Base-by-base conservation (phyloP, 768 basidiomycete species). In the Cystofilobasidium ferigula region DNA sequence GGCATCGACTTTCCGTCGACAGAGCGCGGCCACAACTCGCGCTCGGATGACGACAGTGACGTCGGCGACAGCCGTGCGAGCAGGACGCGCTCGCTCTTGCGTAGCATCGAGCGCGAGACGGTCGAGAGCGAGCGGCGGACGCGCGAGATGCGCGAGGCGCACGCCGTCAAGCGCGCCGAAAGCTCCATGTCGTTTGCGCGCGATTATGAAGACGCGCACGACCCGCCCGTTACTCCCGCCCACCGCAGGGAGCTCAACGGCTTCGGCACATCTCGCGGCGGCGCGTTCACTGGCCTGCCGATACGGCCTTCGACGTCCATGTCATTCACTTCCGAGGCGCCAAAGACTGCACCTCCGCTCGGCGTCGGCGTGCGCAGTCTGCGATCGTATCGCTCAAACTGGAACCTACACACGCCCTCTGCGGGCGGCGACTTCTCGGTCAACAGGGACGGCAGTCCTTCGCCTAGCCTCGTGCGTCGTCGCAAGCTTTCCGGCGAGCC, bases 161-260 rank as follows among this genome's bases (percentile, higher is more conserved):
- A 60, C 20, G 58, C 58, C 26, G 45, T 60, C 22, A 60, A 60
- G 40, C 58, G 58, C 13, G 36, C 58, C 12, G 58, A 60, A 22
- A 60, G 58, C 40, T 60, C 58, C 36, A 16, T 60, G 38, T 60
- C 58, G 22, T 20, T 40, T 4, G 14, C 26, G 5, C 36, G 38
- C 10, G n/a, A n/a, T n/a, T n/a, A 26, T 22, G 38, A 34, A 18
- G 36, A 57, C 38, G n/a, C 6, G 16, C 20, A 40, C 20, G 20
- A 3, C n/a, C 35, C 36, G 7, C 38, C 57, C 16, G 38, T 20
- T 3, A 60, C 58, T 22, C 35, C 58, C 3, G 4, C 45, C 42
- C 28, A 60, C 16, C 22, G 58, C 9, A 12, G 51, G 13, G 16
- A 32, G 28, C 8, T 6, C 28, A 22, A 6, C 51, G 51, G 51